phyloP scores from a whole-genome alignment of 2,329 filamentous ascomycete species.

The Monilinia fructigena region DNA sequence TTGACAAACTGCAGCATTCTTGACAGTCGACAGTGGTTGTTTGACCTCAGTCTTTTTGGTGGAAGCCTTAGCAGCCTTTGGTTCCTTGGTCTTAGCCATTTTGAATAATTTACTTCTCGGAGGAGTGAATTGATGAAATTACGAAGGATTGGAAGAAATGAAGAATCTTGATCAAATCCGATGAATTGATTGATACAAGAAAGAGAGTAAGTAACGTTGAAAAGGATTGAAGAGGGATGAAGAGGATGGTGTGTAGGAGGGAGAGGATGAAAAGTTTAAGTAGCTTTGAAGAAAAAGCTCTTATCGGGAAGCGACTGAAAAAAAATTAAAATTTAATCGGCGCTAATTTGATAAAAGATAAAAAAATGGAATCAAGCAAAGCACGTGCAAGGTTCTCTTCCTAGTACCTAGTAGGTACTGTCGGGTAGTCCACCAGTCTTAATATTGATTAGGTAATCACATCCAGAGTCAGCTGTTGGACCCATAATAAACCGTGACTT shows the following conservation, averaged over 20 bases:
- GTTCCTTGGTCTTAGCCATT: slow-evolving; percentile 68
- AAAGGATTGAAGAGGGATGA: slow-evolving; percentile 22
- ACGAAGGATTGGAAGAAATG: neutral
- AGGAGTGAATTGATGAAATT: neutral
- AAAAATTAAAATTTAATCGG: no score
- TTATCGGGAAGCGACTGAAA: slow-evolving; percentile 30
- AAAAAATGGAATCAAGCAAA: neutral
- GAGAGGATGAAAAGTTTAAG: slow-evolving; percentile 28
- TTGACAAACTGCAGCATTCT: slow-evolving; percentile 67
- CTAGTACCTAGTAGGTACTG: no score
- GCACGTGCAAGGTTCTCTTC: no score
- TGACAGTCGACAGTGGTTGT: slow-evolving; percentile 54
- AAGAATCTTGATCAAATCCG: neutral
- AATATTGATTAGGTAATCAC: no score
- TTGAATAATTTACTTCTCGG: slow-evolving; percentile 37
- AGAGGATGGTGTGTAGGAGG: slow-evolving; percentile 25
- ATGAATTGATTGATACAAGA: neutral
- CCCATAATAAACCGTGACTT: slow-evolving; percentile 25
- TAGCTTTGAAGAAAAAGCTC: slow-evolving; percentile 28
- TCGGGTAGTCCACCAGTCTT: no score
- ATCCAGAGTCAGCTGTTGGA: no score
- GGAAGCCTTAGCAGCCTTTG: slow-evolving; percentile 56
- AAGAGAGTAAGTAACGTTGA: slow-evolving; percentile 5
- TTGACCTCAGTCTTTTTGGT: slow-evolving; percentile 54
- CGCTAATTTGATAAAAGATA: slow-evolving; percentile 20